These are phyloP conservation scores for Thalassiosira profunda DNA, from an alignment of 108 stramenopile species.

Conservation along the genomic window DNA sequence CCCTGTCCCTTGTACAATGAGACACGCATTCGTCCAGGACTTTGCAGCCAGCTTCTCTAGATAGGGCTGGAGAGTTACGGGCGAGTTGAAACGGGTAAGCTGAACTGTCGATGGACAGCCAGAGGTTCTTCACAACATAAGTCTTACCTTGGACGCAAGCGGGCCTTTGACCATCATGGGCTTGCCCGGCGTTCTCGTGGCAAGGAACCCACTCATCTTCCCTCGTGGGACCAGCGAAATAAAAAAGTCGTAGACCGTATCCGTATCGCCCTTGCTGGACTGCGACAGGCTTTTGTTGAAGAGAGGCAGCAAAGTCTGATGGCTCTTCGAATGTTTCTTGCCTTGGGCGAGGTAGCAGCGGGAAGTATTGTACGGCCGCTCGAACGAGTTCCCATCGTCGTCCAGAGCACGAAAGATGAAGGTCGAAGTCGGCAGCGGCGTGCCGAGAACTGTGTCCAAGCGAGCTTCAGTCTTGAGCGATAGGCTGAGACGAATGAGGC, in stretches of 20 bases:
- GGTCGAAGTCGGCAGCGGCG: conserved; percentile 14
- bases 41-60: neutral
- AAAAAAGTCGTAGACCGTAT: conserved; percentile 21
- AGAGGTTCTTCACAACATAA: no score
- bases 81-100: no score
- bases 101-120: no score
- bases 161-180: conserved; percentile 14
- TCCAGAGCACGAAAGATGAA: conserved; percentile 23
- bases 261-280: neutral
- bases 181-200: conserved; percentile 4
- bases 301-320: no score
- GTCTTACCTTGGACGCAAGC: neutral
- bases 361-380: conserved; percentile 9
- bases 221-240: conserved; percentile 18
- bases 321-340: no score
- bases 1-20: conserved; percentile 20
- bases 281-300: no score
- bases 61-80: no score
- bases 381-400: neutral
- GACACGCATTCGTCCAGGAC: neutral
- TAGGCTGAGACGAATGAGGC: conserved; percentile 5
- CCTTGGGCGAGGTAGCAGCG: neutral
- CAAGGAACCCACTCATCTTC: conserved; percentile 2
- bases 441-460: neutral
- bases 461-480: conserved; percentile 4